These are phyloP conservation scores for Candida caryicola DNA, from an alignment of 805 yeast species.

Conservation along the genomic window DNA sequence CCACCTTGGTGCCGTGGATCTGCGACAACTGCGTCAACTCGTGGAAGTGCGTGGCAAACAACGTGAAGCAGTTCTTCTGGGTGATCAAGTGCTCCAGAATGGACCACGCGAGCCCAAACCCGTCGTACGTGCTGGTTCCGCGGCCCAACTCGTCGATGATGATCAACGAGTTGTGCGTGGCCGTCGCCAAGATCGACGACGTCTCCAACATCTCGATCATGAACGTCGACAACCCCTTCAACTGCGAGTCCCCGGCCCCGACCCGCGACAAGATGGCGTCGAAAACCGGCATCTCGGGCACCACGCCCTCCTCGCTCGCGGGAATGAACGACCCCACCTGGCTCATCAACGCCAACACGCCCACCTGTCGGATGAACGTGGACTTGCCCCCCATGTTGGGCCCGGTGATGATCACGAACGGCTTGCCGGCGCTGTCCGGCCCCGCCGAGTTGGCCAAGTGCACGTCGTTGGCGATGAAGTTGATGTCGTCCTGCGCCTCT, in stretches of 20 bases:
- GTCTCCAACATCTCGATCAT: conserved; percentile 97
- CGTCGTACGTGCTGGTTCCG: conserved; percentile 88
- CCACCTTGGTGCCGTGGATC: conserved; percentile 54
- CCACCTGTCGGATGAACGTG: conserved; percentile 85
- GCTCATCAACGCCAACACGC: conserved; percentile 81
- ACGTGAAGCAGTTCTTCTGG: conserved; percentile 68
- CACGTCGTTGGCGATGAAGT: conserved; percentile 93
- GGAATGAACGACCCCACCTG: conserved; percentile 92
- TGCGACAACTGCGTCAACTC: conserved; percentile 82
- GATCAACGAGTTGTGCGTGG: conserved; percentile 74
- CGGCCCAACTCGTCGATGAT: conserved; percentile 95
- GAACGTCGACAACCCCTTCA: conserved; percentile 94
- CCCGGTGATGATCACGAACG: conserved; percentile 86
- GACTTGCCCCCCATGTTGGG: conserved; percentile 99
- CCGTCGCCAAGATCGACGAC: conserved; percentile 77
- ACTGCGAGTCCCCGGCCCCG: conserved; percentile 98
- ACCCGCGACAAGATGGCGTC: conserved; percentile 94
- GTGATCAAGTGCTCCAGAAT: conserved; percentile 81
- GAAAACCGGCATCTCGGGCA: conserved; percentile 75
- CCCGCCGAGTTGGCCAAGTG: conserved; percentile 45
- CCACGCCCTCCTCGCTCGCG: conserved; percentile 34
- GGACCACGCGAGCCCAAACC: conserved; percentile 97
- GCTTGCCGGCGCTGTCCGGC: conserved; percentile 35
- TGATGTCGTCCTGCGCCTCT: conserved; percentile 86
- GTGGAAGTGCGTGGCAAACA: conserved; percentile 97